Conservation (phyloP, 2,329 filamentous ascomycete species). For the Aspergillus viridinutans region DNA sequence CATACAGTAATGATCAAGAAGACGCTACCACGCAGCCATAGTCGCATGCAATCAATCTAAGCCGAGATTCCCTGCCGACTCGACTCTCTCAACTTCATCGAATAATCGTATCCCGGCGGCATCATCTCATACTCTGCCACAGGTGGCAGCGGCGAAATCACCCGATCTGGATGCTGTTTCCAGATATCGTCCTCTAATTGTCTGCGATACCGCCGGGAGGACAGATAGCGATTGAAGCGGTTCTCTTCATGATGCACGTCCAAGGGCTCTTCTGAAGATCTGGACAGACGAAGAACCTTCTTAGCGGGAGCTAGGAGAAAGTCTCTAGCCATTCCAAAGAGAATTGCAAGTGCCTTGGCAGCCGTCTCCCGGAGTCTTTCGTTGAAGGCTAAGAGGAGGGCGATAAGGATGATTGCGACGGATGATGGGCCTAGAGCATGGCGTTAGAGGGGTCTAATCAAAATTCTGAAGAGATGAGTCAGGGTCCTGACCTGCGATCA, state of each 20-base stretch:
- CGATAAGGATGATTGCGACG: slow-evolving; percentile 49
- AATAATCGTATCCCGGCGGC: slow-evolving; percentile 2
- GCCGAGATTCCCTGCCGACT: background rate
- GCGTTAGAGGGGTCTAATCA: background rate
- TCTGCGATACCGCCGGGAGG: slow-evolving; percentile 14
- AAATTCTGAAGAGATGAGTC: background rate
- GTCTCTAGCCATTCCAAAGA: slow-evolving; percentile 18
- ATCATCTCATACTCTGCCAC: slow-evolving; percentile 9
- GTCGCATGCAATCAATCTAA: background rate
- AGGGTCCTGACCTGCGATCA: slow-evolving; percentile 23
- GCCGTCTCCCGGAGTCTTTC: slow-evolving; percentile 24
- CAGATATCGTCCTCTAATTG: slow-evolving; percentile 30
- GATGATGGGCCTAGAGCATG: slow-evolving; percentile 33
- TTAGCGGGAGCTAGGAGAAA: slow-evolving; percentile 19
- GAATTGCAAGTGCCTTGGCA: slow-evolving; percentile 21
- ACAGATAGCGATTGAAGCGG: slow-evolving; percentile 24
- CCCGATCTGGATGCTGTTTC: slow-evolving; percentile 21
- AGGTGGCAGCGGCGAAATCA: slow-evolving; percentile 8
- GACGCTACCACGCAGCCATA: background rate
- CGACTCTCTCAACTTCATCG: slow-evolving; percentile 8
- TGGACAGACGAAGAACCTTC: slow-evolving; percentile 6
- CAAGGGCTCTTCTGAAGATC: background rate
- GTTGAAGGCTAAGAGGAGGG: slow-evolving; percentile 55
- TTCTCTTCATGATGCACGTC: slow-evolving; percentile 8
- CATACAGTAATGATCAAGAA: background rate